Conservation (phyloP, 306 rosid genomes). For the Oemleria cerasiformis region DNA sequence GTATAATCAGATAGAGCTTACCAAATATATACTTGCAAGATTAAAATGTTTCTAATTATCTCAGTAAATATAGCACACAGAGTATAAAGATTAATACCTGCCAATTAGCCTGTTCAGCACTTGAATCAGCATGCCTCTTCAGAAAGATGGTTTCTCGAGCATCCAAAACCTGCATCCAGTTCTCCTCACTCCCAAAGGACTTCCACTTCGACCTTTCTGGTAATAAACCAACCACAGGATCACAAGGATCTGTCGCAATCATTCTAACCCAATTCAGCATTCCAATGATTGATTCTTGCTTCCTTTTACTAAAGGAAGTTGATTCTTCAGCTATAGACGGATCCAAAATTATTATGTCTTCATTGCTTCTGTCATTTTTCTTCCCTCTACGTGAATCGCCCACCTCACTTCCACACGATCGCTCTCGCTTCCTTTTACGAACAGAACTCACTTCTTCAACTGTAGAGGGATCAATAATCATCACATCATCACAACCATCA, state of each 20-base stretch:
- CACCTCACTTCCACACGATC: not conserved
- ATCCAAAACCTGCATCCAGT: slow-evolving; percentile 64
- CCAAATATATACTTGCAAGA: not conserved
- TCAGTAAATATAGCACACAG: not conserved
- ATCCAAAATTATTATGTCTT: slow-evolving; percentile 35
- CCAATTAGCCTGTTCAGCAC: slow-evolving; percentile 42
- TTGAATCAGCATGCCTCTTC: slow-evolving; percentile 36
- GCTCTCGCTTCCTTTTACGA: slow-evolving; percentile 24
- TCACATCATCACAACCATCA: slow-evolving; percentile 20
- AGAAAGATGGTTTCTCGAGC: slow-evolving; percentile 52
- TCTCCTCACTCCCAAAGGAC: slow-evolving; percentile 36
- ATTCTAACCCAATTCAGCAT: slow-evolving; percentile 52
- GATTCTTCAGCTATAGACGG: slow-evolving; percentile 20
- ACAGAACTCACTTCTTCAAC: slow-evolving; percentile 19
- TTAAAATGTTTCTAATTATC: not conserved
- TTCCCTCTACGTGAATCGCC: slow-evolving; percentile 23
- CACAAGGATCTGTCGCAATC: slow-evolving; percentile 60
- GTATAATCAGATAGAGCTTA: not conserved
- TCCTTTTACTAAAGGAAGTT: slow-evolving; percentile 16
- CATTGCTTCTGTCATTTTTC: slow-evolving; percentile 8
- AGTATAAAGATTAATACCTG: slow-evolving; percentile 46
- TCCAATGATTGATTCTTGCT: slow-evolving; percentile 32
- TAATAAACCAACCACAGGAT: slow-evolving; percentile 46
- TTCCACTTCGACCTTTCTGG: slow-evolving; percentile 66
- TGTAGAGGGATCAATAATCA: slow-evolving; percentile 31